A percentile compares a stretch with the other conserved stretches of the same genome.
Evolutionary conservation across 2,329 filamentous ascomycete species (phyloP).

Genomic region (Chaetomiaceae sp.): DNA sequence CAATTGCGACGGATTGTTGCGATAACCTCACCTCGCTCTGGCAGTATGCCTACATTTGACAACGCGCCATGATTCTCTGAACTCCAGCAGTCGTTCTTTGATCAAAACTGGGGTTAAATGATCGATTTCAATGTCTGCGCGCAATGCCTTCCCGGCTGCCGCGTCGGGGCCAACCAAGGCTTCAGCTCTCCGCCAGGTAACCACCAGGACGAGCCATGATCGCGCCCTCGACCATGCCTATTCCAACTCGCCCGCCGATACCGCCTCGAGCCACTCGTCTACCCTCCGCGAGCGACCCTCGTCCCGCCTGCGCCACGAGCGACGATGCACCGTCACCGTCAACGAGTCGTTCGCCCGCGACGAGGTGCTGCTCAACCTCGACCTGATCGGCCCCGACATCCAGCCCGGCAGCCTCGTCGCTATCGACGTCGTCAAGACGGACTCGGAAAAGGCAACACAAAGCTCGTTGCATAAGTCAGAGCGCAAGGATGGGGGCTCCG

Average conservation of each 20-base stretch:
- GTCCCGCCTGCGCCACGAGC: conserved; percentile 36
- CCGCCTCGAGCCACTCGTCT: conserved; percentile 49
- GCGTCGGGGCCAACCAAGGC: conserved; percentile 40
- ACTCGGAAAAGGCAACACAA: conserved; percentile 38
- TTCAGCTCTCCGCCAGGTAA: conserved; percentile 45
- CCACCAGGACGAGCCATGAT: conserved; percentile 47
- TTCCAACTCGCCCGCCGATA: conserved; percentile 45
- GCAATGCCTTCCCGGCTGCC: conserved; percentile 35
- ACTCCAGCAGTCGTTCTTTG: not conserved
- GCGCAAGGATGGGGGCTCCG: conserved; percentile 23
- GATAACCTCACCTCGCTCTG: too few relatives aligned
- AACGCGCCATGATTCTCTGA: conserved; percentile 1
- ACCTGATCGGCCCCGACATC: conserved; percentile 61
- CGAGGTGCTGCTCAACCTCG: conserved; percentile 74
- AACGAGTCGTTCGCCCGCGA: conserved; percentile 74
- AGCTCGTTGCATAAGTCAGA: conserved; percentile 32
- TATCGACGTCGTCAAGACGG: conserved; percentile 58
- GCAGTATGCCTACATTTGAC: too few relatives aligned
- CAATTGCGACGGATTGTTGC: not conserved
- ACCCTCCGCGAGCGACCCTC: conserved; percentile 38
- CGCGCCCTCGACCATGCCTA: conserved; percentile 33
- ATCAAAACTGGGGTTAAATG: conserved; percentile 10
- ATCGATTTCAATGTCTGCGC: conserved; percentile 29
- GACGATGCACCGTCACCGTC: conserved; percentile 51
- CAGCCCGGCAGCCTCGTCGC: conserved; percentile 67